These are phyloP conservation scores for Rhizopogon rudus DNA, from an alignment of 768 basidiomycete species.

Conservation along the genomic window DNA sequence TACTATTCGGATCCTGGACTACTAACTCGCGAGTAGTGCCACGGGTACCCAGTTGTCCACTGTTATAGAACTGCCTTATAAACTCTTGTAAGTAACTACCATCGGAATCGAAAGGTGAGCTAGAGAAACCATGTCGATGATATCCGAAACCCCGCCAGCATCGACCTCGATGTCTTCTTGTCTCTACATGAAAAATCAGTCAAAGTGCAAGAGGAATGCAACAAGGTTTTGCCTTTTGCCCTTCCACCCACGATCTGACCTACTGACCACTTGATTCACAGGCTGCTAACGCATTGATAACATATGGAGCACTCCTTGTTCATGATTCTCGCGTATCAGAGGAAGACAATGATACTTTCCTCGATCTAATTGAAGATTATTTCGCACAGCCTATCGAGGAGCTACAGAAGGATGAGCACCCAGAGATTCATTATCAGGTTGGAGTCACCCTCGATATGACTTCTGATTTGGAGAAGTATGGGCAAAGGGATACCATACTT, in stretches of 20 bases:
- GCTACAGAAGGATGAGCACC: conserved; percentile 76
- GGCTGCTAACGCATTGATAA: conserved; percentile 79
- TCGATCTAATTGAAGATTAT: conserved; percentile 92
- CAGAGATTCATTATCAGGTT: conserved; percentile 86
- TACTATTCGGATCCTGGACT: no score
- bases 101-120: background rate
- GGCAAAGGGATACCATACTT: conserved; percentile 74
- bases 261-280: conserved; percentile 21
- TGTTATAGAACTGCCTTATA: background rate
- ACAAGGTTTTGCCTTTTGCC: conserved; percentile 39
- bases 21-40: no score
- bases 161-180: conserved; percentile 75
- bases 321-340: conserved; percentile 83
- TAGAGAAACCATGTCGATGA: conserved; percentile 33
- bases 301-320: conserved; percentile 82
- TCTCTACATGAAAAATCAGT: conserved; percentile 39
- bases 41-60: no score
- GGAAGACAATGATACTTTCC: conserved; percentile 73
- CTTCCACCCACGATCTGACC: background rate
- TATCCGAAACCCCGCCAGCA: conserved; percentile 52
- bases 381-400: conserved; percentile 65
- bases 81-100: background rate
- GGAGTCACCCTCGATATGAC: conserved; percentile 96
- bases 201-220: conserved; percentile 54
- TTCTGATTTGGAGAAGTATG: conserved; percentile 80